phyloP scores from a whole-genome alignment of 78 protist genomes.

The Monosiga brevicollis region DNA sequence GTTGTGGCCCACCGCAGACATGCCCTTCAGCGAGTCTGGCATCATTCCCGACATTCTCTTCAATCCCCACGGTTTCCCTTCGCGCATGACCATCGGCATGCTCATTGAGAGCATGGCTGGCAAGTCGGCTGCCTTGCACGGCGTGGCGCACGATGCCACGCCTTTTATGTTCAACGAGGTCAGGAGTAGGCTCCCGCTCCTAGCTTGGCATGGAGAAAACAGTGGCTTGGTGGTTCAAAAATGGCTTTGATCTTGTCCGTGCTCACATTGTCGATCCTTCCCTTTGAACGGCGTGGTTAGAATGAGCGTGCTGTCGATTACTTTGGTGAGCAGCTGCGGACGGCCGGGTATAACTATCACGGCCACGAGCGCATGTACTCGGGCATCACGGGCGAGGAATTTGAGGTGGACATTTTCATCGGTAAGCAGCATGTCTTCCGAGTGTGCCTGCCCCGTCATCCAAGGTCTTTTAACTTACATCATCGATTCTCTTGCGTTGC shows the following conservation, averaged over 20 bases:
- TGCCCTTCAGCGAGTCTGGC: slow-evolving; percentile 97
- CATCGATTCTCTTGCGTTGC: neutral
- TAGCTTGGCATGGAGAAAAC: no score
- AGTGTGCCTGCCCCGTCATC: no score
- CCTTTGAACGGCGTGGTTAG: no score
- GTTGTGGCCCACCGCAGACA: slow-evolving; percentile 72
- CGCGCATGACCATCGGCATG: slow-evolving; percentile 99
- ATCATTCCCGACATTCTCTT: slow-evolving; percentile 92
- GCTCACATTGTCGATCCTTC: no score
- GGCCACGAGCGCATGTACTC: slow-evolving; percentile 50
- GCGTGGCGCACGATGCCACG: slow-evolving; percentile 79
- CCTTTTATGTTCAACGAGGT: slow-evolving; percentile 74
- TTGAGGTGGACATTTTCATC: slow-evolving; percentile 83
- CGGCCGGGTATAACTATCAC: slow-evolving; percentile 82
- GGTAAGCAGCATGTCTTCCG: slow-evolving; percentile 33
- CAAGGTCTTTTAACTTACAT: slow-evolving; percentile 46
- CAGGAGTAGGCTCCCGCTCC: no score
- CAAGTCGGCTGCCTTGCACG: slow-evolving; percentile 84
- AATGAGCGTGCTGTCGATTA: slow-evolving; percentile 65
- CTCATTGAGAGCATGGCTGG: slow-evolving; percentile 90
- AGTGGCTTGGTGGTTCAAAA: no score
- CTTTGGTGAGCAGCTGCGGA: slow-evolving; percentile 81
- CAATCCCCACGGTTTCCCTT: slow-evolving; percentile 99
- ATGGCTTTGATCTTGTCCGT: no score
- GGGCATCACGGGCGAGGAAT: slow-evolving; percentile 76